phyloP scores from a whole-genome alignment of 2,329 filamentous ascomycete genomes.

The Alternaria sp. region DNA sequence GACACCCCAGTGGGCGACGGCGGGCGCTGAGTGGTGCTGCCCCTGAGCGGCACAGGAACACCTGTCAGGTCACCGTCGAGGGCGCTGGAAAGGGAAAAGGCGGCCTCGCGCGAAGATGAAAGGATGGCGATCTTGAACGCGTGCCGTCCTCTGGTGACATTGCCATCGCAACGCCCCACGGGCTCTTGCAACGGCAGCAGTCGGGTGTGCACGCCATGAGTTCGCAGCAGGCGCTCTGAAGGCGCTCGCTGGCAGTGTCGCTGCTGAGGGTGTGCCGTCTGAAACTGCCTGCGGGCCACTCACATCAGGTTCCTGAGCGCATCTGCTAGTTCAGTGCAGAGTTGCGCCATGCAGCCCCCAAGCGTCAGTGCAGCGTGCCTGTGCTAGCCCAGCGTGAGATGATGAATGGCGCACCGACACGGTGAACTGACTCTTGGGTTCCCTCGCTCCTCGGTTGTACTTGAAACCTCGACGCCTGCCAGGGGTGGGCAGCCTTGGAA shows the following conservation, averaged over 20 bases:
- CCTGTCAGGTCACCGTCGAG: conserved; percentile 5
- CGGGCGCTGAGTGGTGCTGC: conserved; percentile 14
- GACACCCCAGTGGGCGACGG: background rate
- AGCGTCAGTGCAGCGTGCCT: background rate
- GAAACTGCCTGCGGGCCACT: conserved; percentile 9
- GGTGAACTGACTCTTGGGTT: conserved; percentile 14
- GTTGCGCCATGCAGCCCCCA: conserved; percentile 9
- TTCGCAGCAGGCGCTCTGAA: background rate
- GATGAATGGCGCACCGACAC: conserved; percentile 13
- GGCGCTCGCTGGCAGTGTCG: background rate
- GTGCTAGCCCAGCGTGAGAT: conserved; percentile 5
- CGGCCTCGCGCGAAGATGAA: conserved; percentile 23
- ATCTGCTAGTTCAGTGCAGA: conserved; percentile 6
- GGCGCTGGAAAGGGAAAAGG: conserved; percentile 6
- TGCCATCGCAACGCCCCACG: conserved; percentile 14
- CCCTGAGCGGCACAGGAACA: conserved; percentile 19
- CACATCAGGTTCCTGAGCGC: background rate
- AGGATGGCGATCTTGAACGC: conserved; percentile 22
- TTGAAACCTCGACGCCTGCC: conserved; percentile 21
- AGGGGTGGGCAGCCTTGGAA: conserved; percentile 2
- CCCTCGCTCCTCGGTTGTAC: conserved; percentile 12
- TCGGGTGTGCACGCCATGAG: conserved; percentile 1
- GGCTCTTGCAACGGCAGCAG: background rate
- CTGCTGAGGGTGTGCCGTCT: background rate
- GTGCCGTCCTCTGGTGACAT: conserved; percentile 20